A percentile compares a stretch with the other conserved stretches of the same genome.
phyloP scores from a whole-genome alignment of 2,329 filamentous ascomycete genomes.

The Monilinia vaccinii-corymbosi region DNA sequence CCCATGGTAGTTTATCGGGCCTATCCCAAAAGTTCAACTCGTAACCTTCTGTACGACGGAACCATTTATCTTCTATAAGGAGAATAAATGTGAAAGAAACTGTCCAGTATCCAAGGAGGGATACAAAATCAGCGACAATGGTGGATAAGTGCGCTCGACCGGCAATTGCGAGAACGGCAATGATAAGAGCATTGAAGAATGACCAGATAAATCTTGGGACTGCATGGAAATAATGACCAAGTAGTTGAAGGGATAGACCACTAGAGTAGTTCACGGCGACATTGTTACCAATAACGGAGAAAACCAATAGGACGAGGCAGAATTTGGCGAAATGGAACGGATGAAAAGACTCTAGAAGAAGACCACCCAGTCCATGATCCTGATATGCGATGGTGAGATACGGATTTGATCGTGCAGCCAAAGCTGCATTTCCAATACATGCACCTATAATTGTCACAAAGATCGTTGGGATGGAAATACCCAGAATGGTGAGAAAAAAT shows the following conservation, averaged over 20 bases:
- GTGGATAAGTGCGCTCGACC: constrained; percentile 22
- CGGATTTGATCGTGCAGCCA: constrained; percentile 30
- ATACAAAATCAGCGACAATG: constrained; percentile 27
- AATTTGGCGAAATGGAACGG: constrained; percentile 40
- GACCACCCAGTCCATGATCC: constrained; percentile 37
- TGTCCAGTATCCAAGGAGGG: constrained; percentile 28
- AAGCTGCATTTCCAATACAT: constrained; percentile 33
- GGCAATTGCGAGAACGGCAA: constrained; percentile 25
- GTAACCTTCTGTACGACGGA: constrained; percentile 23
- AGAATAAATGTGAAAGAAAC: constrained; percentile 27
- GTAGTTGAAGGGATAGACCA: constrained; percentile 25
- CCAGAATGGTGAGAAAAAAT: constrained; percentile 23
- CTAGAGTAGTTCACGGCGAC: constrained; percentile 27
- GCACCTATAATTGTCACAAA: constrained; percentile 38
- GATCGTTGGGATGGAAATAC: constrained; percentile 25
- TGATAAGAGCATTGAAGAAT: constrained; percentile 24
- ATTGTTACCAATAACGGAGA: constrained; percentile 28
- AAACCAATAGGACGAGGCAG: constrained; percentile 30
- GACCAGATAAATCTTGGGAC: constrained; percentile 30
- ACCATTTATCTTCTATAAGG: constrained; percentile 24
- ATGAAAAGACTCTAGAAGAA: constrained; percentile 37
- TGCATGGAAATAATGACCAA: constrained; percentile 28
- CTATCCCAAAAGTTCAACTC: constrained; percentile 25
- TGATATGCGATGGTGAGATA: constrained; percentile 33
- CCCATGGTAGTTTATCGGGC: constrained; percentile 23